A percentile compares a stretch with the other conserved stretches of the same genome.
phyloP scores from a whole-genome alignment of 2,329 filamentous ascomycete species.

The Verticillium albo-atrum region DNA sequence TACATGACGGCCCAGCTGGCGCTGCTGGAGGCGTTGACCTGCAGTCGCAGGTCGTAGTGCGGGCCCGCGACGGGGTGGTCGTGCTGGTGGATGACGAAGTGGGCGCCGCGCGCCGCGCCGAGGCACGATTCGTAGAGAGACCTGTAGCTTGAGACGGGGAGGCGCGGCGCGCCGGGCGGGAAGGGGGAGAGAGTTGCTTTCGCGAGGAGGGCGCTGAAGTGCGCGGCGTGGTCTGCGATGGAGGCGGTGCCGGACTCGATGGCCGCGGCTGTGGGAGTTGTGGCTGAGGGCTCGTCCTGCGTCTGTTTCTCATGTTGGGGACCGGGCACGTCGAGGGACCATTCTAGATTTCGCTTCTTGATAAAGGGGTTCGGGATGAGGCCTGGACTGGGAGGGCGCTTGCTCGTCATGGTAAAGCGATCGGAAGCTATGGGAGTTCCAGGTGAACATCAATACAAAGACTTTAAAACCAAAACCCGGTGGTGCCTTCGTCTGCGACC shows the following conservation, averaged over 20 bases:
- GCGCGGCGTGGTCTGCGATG: conserved; percentile 31
- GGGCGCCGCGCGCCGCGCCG: conserved; percentile 31
- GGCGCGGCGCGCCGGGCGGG: conserved; percentile 18
- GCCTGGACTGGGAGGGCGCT: conserved; percentile 24
- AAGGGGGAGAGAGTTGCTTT: conserved; percentile 17
- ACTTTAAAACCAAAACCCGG: too few species aligned
- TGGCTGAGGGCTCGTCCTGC: conserved; percentile 6
- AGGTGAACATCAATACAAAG: too few species aligned
- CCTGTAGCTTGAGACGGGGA: conserved; percentile 29
- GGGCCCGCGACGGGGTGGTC: conserved; percentile 66
- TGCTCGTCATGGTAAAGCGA: conserved; percentile 17
- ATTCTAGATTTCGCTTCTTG: conserved; percentile 41
- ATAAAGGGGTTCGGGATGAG: conserved; percentile 41
- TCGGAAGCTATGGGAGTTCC: too few species aligned
- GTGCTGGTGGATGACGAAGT: conserved; percentile 70
- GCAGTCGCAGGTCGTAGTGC: conserved; percentile 66
- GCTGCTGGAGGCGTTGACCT: conserved; percentile 64
- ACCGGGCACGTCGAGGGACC: conserved; percentile 27
- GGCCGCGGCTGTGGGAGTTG: conserved; percentile 22
- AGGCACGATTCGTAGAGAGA: conserved; percentile 30
- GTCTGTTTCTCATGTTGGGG: background rate
- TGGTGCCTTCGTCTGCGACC: too few species aligned
- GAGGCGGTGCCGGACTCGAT: conserved; percentile 34
- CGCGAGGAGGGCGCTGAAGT: conserved; percentile 30
- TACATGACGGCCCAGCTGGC: conserved; percentile 64